phyloP scores from a whole-genome alignment of 2,329 filamentous ascomycete species.

The Botrytis squamosa region DNA sequence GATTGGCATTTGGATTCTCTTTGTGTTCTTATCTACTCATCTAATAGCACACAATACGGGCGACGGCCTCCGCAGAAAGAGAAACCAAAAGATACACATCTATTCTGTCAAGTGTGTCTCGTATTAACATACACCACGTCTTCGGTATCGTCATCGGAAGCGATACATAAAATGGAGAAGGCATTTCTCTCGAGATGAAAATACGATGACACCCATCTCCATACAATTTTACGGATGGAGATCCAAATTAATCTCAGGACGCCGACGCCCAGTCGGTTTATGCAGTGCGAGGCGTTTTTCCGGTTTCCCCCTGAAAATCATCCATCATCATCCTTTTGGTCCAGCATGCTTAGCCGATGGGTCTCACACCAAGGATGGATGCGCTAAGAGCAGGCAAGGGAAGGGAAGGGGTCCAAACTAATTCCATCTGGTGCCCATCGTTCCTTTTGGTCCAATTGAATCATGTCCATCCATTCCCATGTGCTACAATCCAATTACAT shows the following conservation, averaged over 20 bases:
- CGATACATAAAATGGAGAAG: neutral
- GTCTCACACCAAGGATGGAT: slow-evolving; percentile 13
- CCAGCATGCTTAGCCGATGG: neutral
- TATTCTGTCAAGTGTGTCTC: neutral
- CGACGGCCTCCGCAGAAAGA: neutral
- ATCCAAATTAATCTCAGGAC: neutral
- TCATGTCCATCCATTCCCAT: neutral
- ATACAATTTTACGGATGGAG: slow-evolving; percentile 2
- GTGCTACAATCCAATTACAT: neutral
- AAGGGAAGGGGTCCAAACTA: neutral
- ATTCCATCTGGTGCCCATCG: neutral
- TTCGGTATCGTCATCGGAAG: neutral
- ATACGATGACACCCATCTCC: neutral
- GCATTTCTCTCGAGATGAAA: neutral
- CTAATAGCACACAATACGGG: no score
- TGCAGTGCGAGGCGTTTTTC: neutral
- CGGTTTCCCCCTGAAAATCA: slow-evolving; percentile 16
- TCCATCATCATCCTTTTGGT: neutral
- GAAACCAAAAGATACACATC: neutral
- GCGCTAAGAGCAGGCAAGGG: neutral
- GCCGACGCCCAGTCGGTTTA: neutral
- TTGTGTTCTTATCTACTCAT: neutral
- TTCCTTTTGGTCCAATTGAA: neutral
- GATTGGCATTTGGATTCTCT: neutral
- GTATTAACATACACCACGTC: neutral